A percentile compares a stretch with the other conserved stretches of the same genome.
Evolutionary conservation across 129 eudicot species (phyloP).

Genomic region (Artemisia tridentata): DNA sequence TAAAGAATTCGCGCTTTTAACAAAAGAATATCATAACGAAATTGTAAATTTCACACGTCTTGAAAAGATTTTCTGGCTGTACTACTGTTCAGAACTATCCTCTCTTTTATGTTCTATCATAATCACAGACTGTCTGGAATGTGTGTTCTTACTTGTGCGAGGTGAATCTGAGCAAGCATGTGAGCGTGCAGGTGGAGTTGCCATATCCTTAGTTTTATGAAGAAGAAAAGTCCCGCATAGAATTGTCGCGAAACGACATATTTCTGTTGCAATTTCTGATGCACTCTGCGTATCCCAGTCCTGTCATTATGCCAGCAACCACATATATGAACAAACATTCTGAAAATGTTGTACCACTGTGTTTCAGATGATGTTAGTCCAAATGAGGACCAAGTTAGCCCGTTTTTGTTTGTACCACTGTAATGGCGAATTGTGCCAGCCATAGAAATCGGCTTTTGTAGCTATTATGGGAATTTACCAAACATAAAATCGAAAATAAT

Average conservation of each 20-base stretch:
- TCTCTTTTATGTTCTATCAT: conserved; percentile 3
- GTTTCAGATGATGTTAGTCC: no score
- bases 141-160: background rate
- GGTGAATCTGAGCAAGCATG: conserved; percentile 26
- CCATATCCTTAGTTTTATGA: conserved; percentile 78
- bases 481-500: no score
- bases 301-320: conserved; percentile 30
- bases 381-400: no score
- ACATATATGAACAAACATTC: background rate
- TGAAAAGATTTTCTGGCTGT: background rate
- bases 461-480: no score
- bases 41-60: background rate
- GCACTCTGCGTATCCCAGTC: conserved; percentile 70
- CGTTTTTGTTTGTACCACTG: no score
- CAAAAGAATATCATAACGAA: conserved; percentile 11
- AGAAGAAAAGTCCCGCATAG: conserved; percentile 86
- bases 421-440: no score
- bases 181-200: conserved; percentile 23
- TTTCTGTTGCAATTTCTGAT: conserved; percentile 52
- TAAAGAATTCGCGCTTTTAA: conserved; percentile 10
- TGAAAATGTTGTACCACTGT: background rate
- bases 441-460: no score
- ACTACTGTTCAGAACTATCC: conserved; percentile 16
- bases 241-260: conserved; percentile 76
- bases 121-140: conserved; percentile 25